phyloP scores from a whole-genome alignment of 257 asterid species.

The Gardenia jasminoides region DNA sequence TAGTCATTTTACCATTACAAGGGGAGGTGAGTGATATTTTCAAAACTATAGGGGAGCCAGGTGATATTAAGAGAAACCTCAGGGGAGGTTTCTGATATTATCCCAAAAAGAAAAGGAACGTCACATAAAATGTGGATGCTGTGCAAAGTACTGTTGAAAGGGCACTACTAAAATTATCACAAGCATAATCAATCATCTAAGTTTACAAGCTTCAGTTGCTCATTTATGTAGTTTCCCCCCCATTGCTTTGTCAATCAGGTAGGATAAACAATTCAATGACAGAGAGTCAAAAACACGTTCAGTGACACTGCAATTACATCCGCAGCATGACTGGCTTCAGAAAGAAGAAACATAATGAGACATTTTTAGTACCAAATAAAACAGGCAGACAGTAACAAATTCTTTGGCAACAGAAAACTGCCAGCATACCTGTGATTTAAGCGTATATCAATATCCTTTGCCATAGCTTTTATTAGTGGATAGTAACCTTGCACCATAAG shows the following conservation, averaged over 20 bases:
- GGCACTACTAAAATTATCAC: background rate
- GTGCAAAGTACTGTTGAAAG: background rate
- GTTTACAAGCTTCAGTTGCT: background rate
- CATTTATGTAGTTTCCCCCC: background rate
- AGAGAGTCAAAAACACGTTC: background rate
- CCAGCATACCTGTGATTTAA: constrained; percentile 75
- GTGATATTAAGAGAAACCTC: no score
- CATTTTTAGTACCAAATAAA: no score
- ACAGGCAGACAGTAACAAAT: background rate
- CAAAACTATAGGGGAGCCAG: no score
- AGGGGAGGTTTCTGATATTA: no score
- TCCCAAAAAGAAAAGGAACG: background rate
- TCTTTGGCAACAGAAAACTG: background rate
- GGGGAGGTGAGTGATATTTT: no score
- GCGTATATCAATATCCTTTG: constrained; percentile 79
- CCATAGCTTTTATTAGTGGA: constrained; percentile 73
- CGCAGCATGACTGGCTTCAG: background rate
- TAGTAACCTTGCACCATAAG: constrained; percentile 96
- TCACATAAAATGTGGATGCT: background rate
- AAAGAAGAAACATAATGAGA: background rate
- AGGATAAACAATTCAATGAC: background rate
- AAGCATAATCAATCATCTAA: background rate
- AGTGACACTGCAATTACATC: background rate
- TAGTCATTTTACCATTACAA: no score
- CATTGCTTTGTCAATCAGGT: background rate